Evolutionary conservation across 1,139 yeast genomes (phyloP), one percentile per base, ranked within the genome.

Genomic region (Kodamaea alishanica): DNA sequence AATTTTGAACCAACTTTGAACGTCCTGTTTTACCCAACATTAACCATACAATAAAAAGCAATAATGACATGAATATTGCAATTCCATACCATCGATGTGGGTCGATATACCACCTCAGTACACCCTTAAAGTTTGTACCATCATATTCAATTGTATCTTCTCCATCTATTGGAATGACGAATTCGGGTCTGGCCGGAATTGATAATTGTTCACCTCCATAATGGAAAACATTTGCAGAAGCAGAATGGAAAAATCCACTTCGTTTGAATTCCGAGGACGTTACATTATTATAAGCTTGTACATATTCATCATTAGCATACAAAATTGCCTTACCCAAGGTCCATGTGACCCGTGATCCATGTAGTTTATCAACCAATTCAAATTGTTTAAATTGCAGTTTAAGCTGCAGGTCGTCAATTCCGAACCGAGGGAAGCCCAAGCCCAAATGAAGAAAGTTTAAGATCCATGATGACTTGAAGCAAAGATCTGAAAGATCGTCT

Each of bases 241-340:
- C 68, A n/a, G 77, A 67, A 47, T 66, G 74, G 45, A 52, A 72
- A 53, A 65, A 81, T 0, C 84, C 85, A 7, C 52, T 50, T 11
- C 48, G 35, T 11, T 36, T 38, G 28, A 42, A 23, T 9, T 4
- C 7, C 8, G 11, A 28, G 1, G 12, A 26, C 15, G 36, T 37
- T 9, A 28, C n/a, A 25, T 39, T 39, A 28, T 35, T 39, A 27
- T 28, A 36, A 6, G 60, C 54, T 8, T 8, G 70, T 8, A 61
- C 55, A 40, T 67, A 70, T 45, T 69, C 75, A 44, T 69, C 75
- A 46, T 67, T 70, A 33, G 75, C 67, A 53, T 86, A 86, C 24
- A 87, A 57, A 4, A 86, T 58, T 3, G 94, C 95, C 38, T 90
- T 68, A 2, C 95, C 96, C 34, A 86, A 62, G 0, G 95, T 85